Conservation (phyloP, 1,284 basidiomycete species). For the Flammula alnicola region DNA sequence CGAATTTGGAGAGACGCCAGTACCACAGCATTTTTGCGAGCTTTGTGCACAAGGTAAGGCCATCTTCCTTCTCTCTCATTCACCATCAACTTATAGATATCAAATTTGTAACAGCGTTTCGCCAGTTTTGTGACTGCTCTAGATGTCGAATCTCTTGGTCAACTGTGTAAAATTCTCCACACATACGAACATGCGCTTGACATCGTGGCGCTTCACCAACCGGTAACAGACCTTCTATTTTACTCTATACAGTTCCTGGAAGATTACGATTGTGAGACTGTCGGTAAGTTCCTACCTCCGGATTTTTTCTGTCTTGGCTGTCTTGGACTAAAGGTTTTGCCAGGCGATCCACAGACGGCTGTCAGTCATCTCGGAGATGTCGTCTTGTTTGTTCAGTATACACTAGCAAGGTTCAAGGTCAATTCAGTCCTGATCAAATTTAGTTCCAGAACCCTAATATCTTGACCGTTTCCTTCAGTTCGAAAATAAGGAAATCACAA, state of each 20-base stretch:
- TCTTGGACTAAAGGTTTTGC: slow-evolving; percentile 9
- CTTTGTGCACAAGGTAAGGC: slow-evolving; percentile 61
- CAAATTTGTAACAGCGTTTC: slow-evolving; percentile 68
- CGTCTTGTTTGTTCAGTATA: slow-evolving; percentile 71
- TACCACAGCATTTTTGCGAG: slow-evolving; percentile 64
- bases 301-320: slow-evolving; percentile 5
- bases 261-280: slow-evolving; percentile 76
- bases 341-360: slow-evolving; percentile 82
- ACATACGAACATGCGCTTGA: slow-evolving; percentile 62
- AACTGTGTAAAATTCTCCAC: slow-evolving; percentile 67
- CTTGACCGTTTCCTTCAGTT: slow-evolving; percentile 34
- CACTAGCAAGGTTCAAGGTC: slow-evolving; percentile 66
- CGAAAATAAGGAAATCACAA: slow-evolving; percentile 40
- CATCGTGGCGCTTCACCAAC: slow-evolving; percentile 70
- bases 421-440: slow-evolving; percentile 21
- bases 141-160: slow-evolving; percentile 70
- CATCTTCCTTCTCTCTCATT: slow-evolving; percentile 1
- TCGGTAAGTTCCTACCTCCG: slow-evolving; percentile 53
- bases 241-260: slow-evolving; percentile 66
- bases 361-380: slow-evolving; percentile 76
- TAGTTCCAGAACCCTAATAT: slow-evolving; percentile 4
- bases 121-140: slow-evolving; percentile 48
- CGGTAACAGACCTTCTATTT: slow-evolving; percentile 63
- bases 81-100: too few relatives aligned
- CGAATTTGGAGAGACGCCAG: slow-evolving; percentile 64